Conservation (phyloP, 805 yeast genomes). For the Wickerhamiella shivajii region DNA sequence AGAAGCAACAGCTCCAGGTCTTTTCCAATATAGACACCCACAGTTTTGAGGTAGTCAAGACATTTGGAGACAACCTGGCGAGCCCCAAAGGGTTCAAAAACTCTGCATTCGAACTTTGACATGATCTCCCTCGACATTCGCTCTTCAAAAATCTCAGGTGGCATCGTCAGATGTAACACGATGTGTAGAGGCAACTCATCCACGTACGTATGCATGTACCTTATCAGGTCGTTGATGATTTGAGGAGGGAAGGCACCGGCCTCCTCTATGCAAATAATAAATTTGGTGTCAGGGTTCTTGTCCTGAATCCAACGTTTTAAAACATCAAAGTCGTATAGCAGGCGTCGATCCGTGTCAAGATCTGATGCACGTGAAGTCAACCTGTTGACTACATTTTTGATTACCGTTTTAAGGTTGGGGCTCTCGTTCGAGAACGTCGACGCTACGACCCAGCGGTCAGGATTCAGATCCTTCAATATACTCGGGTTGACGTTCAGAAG, state of each 20-base stretch:
- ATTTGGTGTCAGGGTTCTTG: constrained; percentile 2
- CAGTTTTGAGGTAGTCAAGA: constrained; percentile 2
- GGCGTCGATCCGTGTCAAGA: constrained; percentile 21
- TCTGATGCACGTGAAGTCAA: constrained; percentile 18
- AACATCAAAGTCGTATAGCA: constrained; percentile 27
- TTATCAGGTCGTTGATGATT: constrained; percentile 21
- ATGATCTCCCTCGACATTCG: constrained; percentile 21
- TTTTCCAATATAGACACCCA: not conserved
- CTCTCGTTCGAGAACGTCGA: constrained; percentile 25
- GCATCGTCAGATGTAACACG: constrained; percentile 25
- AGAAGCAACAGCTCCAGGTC: constrained; percentile 6
- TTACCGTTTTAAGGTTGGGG: constrained; percentile 22
- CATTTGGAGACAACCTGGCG: constrained; percentile 8
- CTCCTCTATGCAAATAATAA: constrained; percentile 25
- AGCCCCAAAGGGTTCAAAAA: constrained; percentile 9
- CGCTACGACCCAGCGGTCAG: constrained; percentile 20
- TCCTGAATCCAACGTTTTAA: constrained; percentile 23
- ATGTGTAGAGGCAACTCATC: constrained; percentile 23
- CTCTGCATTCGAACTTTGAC: constrained; percentile 12
- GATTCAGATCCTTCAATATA: constrained; percentile 26
- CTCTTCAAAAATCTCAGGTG: constrained; percentile 25
- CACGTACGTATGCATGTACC: constrained; percentile 23
- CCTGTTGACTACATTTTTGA: constrained; percentile 23
- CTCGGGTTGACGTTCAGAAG: constrained; percentile 20
- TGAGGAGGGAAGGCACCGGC: constrained; percentile 26